Base-by-base conservation (phyloP, 2,329 filamentous ascomycete genomes). In the Penicillium sp. region DNA sequence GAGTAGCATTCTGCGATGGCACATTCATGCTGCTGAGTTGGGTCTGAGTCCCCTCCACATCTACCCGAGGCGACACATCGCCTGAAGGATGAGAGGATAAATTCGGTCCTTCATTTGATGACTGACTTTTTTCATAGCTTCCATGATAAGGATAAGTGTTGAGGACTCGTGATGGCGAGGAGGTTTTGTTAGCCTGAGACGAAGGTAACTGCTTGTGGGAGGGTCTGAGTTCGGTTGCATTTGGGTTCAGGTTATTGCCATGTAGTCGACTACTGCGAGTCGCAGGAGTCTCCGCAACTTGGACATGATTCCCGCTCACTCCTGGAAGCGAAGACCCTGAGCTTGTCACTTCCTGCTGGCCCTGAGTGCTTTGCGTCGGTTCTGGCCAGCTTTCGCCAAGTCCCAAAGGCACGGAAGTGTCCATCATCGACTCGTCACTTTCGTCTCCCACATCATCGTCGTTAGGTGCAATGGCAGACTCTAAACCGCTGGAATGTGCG, bases 341-440 rank as follows among this genome's bases (percentile, higher is more conserved):
- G 42, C 61, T 65, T 29, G 42, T 49, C 9, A 56, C 23, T 23
- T 56, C 61, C 27, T 56, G 53, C 37, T 62, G 61, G 6, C 46
- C 42, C 20, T 65, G 66, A 47, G 57, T 64, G 44, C 47, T 47
- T 42, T 52, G 49, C 24, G 56, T 55, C 12, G 49, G 47, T 40
- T 60, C 50, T 44, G 63, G 66, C 18, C 59, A 50, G 28, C 44
- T 54, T 31, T 52, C 52, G 8, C 54, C 59, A 4, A 70, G 57
- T 18, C 66, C 61, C 44, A 54, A 58, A 18, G 68, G 68, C n/a
- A 71, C 53, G 46, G 62, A 63, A 12, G 60, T 62, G 42, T 70
- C 67, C 68, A 71, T 69, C 20, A 63, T 56, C 6, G 66, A 66
- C 6, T 70, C 67, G 5, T 69, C 64, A 41, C 64, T 66, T 42